Evolutionary conservation across 495 filamentous ascomycete genomes (phyloP).

Genomic region (Oleoguttula mirabilis): DNA sequence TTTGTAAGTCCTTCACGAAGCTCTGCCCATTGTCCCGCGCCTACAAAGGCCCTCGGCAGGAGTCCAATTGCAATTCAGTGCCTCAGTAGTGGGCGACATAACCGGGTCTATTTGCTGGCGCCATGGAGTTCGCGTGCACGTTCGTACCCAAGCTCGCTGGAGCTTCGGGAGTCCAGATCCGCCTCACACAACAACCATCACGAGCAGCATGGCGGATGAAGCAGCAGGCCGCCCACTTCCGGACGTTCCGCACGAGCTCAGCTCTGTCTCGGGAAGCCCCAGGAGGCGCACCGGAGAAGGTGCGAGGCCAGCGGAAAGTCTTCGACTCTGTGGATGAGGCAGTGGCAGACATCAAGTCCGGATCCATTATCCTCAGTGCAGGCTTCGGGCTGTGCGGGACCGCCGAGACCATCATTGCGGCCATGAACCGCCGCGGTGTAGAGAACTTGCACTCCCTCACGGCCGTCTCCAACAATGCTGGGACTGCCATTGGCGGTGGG

Average conservation of each 20-base stretch:
- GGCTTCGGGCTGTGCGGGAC: constrained; percentile 53
- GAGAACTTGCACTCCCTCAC: constrained; percentile 36
- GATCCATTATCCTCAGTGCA: constrained; percentile 45
- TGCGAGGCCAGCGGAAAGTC: constrained; percentile 39
- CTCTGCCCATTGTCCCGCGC: too few species aligned
- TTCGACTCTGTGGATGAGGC: constrained; percentile 48
- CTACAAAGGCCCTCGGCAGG: too few species aligned
- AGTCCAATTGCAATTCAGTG: too few species aligned
- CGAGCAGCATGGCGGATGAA: constrained; percentile 9
- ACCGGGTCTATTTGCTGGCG: too few species aligned
- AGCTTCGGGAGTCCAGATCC: constrained; percentile 5
- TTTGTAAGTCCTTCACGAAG: too few species aligned
- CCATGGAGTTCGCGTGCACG: constrained; percentile 12
- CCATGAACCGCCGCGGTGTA: constrained; percentile 24
- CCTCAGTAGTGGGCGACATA: too few species aligned
- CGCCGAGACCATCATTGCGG: constrained; percentile 27
- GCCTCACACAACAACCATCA: constrained; percentile 1
- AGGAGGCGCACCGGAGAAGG: constrained; percentile 22
- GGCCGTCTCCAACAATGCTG: constrained; percentile 56
- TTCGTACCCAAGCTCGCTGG: constrained; percentile 6
- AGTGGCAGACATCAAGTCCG: constrained; percentile 46
- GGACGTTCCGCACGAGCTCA: constrained; percentile 7
- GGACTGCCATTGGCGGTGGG: constrained; percentile 41
- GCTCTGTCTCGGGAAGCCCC: constrained; percentile 4
- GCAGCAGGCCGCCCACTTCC: constrained; percentile 1